Percentiles rank a stretch among this genome's conserved stretches.
Evolutionary conservation across 2,329 filamentous ascomycete species (phyloP).

Genomic region (Pyrenophora tritici-repentis): DNA sequence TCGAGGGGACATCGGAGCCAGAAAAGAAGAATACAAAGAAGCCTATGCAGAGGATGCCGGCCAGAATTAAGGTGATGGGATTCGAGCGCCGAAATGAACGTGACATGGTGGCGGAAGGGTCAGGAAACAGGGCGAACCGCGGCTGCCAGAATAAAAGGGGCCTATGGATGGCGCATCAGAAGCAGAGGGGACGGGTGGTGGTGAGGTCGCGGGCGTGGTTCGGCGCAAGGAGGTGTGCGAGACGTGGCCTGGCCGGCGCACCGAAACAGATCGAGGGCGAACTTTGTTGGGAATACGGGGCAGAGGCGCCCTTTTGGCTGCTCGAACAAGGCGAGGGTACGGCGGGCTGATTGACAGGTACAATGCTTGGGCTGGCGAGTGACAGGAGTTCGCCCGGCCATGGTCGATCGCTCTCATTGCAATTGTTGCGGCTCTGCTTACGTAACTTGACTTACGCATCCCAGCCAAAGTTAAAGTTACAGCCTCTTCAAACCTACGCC

Average conservation of each 20-base stretch:
- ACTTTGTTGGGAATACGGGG: constrained; percentile 4
- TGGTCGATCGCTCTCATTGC: constrained; percentile 14
- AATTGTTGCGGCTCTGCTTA: constrained; percentile 14
- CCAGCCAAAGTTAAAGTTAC: background rate
- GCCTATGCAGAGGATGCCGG: constrained; percentile 70
- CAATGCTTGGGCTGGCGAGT: constrained; percentile 17
- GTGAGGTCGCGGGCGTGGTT: constrained; percentile 21
- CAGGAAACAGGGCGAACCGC: constrained; percentile 32
- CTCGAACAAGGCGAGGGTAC: constrained; percentile 1
- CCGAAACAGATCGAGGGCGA: constrained; percentile 22
- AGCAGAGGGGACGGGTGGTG: constrained; percentile 15
- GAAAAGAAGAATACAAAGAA: constrained; percentile 65
- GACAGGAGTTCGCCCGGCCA: constrained; percentile 24
- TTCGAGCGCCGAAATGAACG: constrained; percentile 79
- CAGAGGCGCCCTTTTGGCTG: constrained; percentile 1
- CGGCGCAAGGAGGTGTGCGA: constrained; percentile 36
- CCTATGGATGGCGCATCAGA: constrained; percentile 45
- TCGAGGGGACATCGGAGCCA: constrained; percentile 60
- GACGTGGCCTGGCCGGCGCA: constrained; percentile 39
- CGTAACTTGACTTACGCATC: constrained; percentile 4
- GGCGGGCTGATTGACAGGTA: constrained; percentile 5
- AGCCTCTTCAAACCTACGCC: constrained; percentile 9
- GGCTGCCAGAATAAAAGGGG: constrained; percentile 32
- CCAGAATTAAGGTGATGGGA: constrained; percentile 74
- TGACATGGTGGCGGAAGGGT: constrained; percentile 53